Evolutionary conservation across 2,329 filamentous ascomycete species (phyloP), one percentile per base, ranked within the genome.

Genomic region (Reticulascus tulasneorum): DNA sequence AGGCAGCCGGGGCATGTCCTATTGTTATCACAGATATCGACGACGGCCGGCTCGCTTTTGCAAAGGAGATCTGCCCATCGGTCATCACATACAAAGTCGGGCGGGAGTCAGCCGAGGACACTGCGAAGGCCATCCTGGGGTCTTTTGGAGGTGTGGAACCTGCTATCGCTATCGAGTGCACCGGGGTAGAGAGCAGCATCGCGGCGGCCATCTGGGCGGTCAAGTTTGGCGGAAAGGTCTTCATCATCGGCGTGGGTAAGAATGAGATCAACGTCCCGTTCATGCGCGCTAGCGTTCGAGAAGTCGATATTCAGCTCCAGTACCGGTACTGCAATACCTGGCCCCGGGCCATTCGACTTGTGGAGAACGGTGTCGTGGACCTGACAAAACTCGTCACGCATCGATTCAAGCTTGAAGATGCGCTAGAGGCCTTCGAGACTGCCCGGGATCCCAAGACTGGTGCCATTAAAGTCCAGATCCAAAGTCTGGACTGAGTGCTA

Each of bases 401-500:
- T 69, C 76, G 87, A 13, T 96, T 84, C 66, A 69, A 75, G 47
- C 66, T 97, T 23, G 90, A 95, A 66, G 84, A 97, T 58, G 89
- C 90, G 1, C 63, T 93, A 19, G 78, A 91, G 64, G 91, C 91
- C 7, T 97, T 97, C 62, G 80, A 89, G 67, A 93, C 86, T 25
- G 88, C 90, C 15, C 79, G 85, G 8, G 81, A 96, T 63, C 83
- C 88, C 24, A 89, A 84, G 71, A 94, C 86, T 33, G 90, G 91
- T 7, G 88, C 90, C n/a, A 96, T 97, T 65, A 97, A 97, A 74
- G 90, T 96, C 42, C 85, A 89, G 75, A 96, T 96, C 55, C 87
- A 90, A 71, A 88, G 77, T 53, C 47, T 76, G 46, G 74, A 77
- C 9, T 76, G 63, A 49, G 13, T 7, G 12, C 16, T 11, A 12